A percentile compares a stretch with the other conserved stretches of the same genome.
These are phyloP conservation scores for Spirogloea muscicola DNA, from an alignment of 139 green algal species.

Conservation along the genomic window DNA sequence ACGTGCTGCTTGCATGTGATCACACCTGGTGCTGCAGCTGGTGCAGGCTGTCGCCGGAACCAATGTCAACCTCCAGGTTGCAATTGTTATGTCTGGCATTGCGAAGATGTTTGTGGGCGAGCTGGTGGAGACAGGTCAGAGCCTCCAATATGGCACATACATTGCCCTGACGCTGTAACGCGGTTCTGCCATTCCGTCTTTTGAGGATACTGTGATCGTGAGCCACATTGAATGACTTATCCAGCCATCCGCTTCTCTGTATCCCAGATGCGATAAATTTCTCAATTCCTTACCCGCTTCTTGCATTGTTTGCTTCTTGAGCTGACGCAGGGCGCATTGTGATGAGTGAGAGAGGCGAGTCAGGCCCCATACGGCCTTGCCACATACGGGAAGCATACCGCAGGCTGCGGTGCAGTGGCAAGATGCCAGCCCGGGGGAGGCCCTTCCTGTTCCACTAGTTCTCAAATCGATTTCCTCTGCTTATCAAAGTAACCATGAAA, in stretches of 20 bases:
- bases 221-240: not conserved
- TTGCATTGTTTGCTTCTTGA: not conserved
- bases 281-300: not conserved
- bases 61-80: slow-evolving; percentile 23
- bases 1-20: not conserved
- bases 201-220: not conserved
- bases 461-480: no score
- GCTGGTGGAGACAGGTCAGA: slow-evolving; percentile 46
- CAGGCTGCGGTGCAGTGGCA: no score
- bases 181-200: not conserved
- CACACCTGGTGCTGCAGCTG: slow-evolving; percentile 13
- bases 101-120: slow-evolving; percentile 50
- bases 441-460: no score
- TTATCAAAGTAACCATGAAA: no score
- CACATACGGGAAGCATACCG: slow-evolving; percentile 44
- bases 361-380: slow-evolving; percentile 37
- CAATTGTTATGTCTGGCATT: slow-evolving; percentile 51
- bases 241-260: not conserved
- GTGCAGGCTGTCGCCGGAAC: slow-evolving; percentile 27
- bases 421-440: no score
- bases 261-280: not conserved
- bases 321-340: slow-evolving; percentile 27
- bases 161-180: not conserved
- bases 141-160: not conserved
- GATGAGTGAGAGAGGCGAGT: slow-evolving; percentile 44